phyloP scores from a whole-genome alignment of 108 stramenopile genomes.

The Phaeodactylum tricornutum region DNA sequence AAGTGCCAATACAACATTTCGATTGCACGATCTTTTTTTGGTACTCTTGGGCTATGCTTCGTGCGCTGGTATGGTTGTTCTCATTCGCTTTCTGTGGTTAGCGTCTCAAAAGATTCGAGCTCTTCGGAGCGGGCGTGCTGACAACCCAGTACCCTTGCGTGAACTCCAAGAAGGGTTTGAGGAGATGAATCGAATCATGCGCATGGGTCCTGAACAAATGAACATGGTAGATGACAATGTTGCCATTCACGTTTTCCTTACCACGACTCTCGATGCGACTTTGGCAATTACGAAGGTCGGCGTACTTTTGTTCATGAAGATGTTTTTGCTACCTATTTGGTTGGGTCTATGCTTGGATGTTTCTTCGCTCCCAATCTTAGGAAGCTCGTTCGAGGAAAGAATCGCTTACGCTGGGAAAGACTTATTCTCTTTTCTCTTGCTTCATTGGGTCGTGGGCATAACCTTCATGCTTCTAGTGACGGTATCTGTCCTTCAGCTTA shows the following conservation, averaged over 20 bases:
- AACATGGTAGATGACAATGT: conserved; percentile 16
- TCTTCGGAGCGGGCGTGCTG: no score
- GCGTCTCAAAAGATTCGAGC: neutral
- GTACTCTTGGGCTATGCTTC: conserved; percentile 43
- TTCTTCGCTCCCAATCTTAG: conserved; percentile 53
- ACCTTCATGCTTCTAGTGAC: conserved; percentile 97
- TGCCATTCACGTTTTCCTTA: conserved; percentile 16
- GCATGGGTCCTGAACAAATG: neutral
- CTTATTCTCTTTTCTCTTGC: conserved; percentile 57
- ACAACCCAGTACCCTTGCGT: neutral
- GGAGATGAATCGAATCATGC: neutral
- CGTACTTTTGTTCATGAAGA: conserved; percentile 79
- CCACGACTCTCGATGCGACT: conserved; percentile 41
- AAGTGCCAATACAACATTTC: conserved; percentile 31
- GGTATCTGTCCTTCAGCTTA: conserved; percentile 83
- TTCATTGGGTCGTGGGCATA: conserved; percentile 92
- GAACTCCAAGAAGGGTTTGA: neutral
- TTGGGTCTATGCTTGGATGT: conserved; percentile 73
- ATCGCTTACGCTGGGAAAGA: conserved; percentile 58
- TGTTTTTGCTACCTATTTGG: conserved; percentile 64
- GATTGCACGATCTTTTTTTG: conserved; percentile 37
- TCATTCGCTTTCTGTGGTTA: neutral
- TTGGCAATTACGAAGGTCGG: conserved; percentile 63
- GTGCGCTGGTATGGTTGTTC: conserved; percentile 28
- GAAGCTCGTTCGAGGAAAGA: conserved; percentile 33